Base-by-base conservation (phyloP, 768 basidiomycete species). In the Pleurotus sapidus region DNA sequence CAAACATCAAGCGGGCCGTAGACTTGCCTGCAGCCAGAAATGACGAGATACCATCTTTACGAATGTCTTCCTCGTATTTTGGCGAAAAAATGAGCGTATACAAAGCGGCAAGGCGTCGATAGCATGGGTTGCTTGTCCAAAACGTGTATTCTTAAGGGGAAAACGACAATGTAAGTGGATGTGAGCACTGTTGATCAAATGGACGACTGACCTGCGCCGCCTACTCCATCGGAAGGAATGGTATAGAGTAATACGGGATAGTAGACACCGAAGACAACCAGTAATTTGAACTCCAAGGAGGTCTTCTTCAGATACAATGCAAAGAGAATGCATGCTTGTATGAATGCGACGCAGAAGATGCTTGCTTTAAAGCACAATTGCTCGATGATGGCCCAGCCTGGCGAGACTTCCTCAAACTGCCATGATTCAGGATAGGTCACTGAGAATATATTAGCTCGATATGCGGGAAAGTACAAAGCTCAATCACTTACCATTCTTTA, bases 1-100 rank as follows among this genome's bases (percentile, higher is more conserved):
- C 14, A 49, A 27, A 34, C n/a, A 5, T 5, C 17, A 9, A 24
- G 39, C 25, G 20, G 27, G 18, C 23, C 5, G 40, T 3, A 12
- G 37, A 39, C 59, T 40, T 57, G 76, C 79, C 76, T 18, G 65
- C 47, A 15, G 57, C 58, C 4, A 81, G 59, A 37, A 59, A 66
- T 23, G 63, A 61, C 5, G 63, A 56, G 5, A 73, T 56, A 2
- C 73, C 77, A 55, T 80, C 79, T 25, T 75, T 71, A 11, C 69
- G 55, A 5, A 81, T 47, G 17, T 71, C 68, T 11, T 68, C 58
- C 30, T 74, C 68, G 57, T 74, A 75, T 11, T 66, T 59, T 0
- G 59, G 55, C 30, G 70, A 69, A 49, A 79, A 81, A 0, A 74
- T 63, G n/a, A 77, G 68, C 1, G 65, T 63, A 57, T 76, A 75